Evolutionary conservation across 805 yeast species (phyloP).

Genomic region (Yarrowia sp.): DNA sequence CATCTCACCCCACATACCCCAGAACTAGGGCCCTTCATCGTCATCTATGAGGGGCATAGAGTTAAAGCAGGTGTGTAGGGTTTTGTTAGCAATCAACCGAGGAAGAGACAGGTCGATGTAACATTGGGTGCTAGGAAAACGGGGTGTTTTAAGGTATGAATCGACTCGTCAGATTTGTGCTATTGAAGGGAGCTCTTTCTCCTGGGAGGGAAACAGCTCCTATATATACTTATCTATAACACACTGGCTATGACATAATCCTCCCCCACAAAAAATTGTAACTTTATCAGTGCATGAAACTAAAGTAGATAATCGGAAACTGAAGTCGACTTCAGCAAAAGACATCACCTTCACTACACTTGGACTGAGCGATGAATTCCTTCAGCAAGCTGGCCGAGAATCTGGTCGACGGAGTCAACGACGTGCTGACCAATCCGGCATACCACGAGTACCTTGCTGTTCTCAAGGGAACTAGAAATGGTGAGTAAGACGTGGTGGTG

Average conservation of each 20-base stretch:
- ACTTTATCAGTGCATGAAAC: constrained; percentile 20
- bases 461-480: constrained; percentile 44
- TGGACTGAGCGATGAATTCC: not conserved
- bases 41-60: no score
- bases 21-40: no score
- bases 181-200: no score
- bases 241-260: no score
- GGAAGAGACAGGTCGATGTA: not conserved
- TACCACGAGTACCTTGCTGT: constrained; percentile 40
- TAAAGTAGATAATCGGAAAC: constrained; percentile 8
- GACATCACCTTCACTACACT: no score
- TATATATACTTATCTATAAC: no score
- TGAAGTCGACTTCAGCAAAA: no score
- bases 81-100: constrained; percentile 17
- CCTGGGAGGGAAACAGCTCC: no score
- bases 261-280: not conserved
- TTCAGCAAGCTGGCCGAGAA: constrained; percentile 12
- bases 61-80: constrained; percentile 6
- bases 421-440: constrained; percentile 38
- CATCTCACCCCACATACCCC: not conserved
- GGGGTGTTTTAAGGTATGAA: no score
- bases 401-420: constrained; percentile 26
- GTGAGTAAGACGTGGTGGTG: constrained; percentile 31
- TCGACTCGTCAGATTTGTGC: no score
- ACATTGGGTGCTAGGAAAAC: no score